Evolutionary conservation across 2,329 filamentous ascomycete species (phyloP).

Genomic region (Neonectria neomacrospora): DNA sequence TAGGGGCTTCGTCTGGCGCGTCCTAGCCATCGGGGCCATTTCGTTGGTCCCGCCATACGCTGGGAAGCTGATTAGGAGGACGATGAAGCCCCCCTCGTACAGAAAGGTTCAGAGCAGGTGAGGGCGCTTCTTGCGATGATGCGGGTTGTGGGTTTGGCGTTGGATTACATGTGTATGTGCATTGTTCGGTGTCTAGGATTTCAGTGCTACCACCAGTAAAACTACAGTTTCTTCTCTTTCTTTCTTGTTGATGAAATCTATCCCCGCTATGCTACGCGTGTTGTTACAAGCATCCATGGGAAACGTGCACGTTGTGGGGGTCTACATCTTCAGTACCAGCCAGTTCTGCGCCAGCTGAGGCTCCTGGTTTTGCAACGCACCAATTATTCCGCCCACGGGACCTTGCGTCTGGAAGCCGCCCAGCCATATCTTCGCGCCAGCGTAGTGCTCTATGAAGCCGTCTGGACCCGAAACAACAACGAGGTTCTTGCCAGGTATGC

Average conservation of each 20-base stretch:
- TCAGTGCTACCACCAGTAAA: conserved; percentile 28
- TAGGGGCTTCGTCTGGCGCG: conserved; percentile 89
- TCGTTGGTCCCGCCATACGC: conserved; percentile 88
- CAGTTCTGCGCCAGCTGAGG: conserved; percentile 54
- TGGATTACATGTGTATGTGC: conserved; percentile 28
- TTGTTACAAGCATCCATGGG: conserved; percentile 19
- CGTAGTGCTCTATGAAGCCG: conserved; percentile 84
- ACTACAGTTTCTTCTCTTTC: conserved; percentile 31
- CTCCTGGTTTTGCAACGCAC: conserved; percentile 63
- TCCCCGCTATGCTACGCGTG: conserved; percentile 21
- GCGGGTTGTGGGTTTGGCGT: conserved; percentile 33
- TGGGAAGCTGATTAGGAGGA: conserved; percentile 84
- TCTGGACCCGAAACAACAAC: conserved; percentile 92
- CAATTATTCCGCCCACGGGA: conserved; percentile 74
- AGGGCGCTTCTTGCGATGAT: conserved; percentile 27
- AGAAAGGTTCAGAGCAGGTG: conserved; percentile 85
- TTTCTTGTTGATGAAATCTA: conserved; percentile 27
- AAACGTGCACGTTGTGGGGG: not conserved
- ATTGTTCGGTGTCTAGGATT: conserved; percentile 28
- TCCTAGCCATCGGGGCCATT: conserved; percentile 81
- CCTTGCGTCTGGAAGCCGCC: conserved; percentile 81
- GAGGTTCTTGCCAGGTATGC: conserved; percentile 65
- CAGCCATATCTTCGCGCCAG: conserved; percentile 81
- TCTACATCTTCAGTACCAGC: conserved; percentile 64
- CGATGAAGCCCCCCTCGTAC: conserved; percentile 92